phyloP scores from a whole-genome alignment of 345 rosid genomes.

The Rhizophora apiculata region DNA sequence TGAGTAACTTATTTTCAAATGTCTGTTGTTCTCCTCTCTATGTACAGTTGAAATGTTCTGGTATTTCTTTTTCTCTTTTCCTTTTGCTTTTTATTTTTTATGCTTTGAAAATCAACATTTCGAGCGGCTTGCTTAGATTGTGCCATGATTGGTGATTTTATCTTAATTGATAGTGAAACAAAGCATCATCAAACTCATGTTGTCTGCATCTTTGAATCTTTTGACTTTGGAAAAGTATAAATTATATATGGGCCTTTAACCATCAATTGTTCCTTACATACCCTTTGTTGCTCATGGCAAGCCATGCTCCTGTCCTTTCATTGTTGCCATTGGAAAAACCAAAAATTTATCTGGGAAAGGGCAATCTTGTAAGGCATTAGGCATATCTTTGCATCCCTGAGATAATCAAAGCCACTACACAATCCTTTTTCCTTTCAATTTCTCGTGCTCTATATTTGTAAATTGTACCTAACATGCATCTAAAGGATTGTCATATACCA shows the following conservation, averaged over 20 bases:
- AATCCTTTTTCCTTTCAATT: not conserved
- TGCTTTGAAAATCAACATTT: not conserved
- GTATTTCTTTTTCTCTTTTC: not conserved
- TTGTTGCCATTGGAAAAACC: not conserved
- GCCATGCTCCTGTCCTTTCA: too few species aligned
- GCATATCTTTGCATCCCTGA: not conserved
- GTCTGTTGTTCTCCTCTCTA: not conserved
- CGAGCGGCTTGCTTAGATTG: slow-evolving; percentile 19
- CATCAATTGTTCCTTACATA: too few species aligned
- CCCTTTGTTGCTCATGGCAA: too few species aligned
- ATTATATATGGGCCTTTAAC: not conserved
- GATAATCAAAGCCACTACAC: not conserved
- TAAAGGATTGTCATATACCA: not conserved
- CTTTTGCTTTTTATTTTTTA: not conserved
- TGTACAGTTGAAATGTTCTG: slow-evolving; percentile 19
- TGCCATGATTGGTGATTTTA: slow-evolving; percentile 22
- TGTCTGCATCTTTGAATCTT: slow-evolving; percentile 12
- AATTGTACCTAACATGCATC: too few species aligned
- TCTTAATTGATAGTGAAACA: slow-evolving; percentile 8
- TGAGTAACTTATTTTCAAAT: not conserved
- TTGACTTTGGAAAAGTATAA: slow-evolving; percentile 18
- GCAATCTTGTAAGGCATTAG: not conserved
- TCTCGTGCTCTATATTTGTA: not conserved
- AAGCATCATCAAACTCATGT: slow-evolving; percentile 16
- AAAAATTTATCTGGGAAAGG: not conserved